These are phyloP conservation scores for Ophiocytium majus DNA, from an alignment of 352 stramenopile species.

Conservation along the genomic window DNA sequence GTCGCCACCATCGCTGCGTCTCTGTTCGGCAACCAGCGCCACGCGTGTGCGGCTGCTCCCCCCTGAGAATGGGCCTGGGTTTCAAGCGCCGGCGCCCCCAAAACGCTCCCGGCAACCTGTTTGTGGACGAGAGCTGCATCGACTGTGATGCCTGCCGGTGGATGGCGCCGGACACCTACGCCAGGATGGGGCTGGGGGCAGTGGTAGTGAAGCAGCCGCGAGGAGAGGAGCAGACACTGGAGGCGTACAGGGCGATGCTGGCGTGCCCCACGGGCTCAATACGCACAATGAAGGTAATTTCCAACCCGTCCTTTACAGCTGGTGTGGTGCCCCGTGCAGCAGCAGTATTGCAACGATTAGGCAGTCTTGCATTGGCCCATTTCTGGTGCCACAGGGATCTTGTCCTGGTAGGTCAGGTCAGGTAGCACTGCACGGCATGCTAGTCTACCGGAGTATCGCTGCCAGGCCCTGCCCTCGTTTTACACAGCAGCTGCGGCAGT, in stretches of 20 bases:
- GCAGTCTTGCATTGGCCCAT: too few relatives aligned
- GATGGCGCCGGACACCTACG: constrained; percentile 49
- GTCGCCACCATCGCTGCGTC: too few relatives aligned
- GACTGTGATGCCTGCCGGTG: constrained; percentile 53
- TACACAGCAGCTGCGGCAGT: too few relatives aligned
- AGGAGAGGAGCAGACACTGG: constrained; percentile 34
- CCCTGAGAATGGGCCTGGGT: background rate
- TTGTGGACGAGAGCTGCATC: constrained; percentile 51
- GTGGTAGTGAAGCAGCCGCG: constrained; percentile 33
- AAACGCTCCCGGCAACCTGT: constrained; percentile 36
- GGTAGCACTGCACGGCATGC: too few relatives aligned
- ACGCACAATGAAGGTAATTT: constrained; percentile 37
- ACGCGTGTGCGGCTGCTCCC: background rate
- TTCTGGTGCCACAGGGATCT: too few relatives aligned
- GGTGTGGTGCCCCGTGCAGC: too few relatives aligned
- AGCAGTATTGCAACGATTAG: too few relatives aligned
- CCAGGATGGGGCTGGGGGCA: constrained; percentile 38
- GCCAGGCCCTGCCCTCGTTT: too few relatives aligned
- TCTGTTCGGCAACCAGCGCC: too few relatives aligned
- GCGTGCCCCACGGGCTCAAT: constrained; percentile 49
- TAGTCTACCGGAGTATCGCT: too few relatives aligned
- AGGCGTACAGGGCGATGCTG: constrained; percentile 43
- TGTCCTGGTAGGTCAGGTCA: too few relatives aligned
- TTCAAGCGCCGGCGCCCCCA: constrained; percentile 7
- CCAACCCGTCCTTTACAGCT: too few relatives aligned